These are phyloP conservation scores for Dactylellina drechsleri DNA, from an alignment of 2,329 filamentous ascomycete genomes.

Conservation along the genomic window DNA sequence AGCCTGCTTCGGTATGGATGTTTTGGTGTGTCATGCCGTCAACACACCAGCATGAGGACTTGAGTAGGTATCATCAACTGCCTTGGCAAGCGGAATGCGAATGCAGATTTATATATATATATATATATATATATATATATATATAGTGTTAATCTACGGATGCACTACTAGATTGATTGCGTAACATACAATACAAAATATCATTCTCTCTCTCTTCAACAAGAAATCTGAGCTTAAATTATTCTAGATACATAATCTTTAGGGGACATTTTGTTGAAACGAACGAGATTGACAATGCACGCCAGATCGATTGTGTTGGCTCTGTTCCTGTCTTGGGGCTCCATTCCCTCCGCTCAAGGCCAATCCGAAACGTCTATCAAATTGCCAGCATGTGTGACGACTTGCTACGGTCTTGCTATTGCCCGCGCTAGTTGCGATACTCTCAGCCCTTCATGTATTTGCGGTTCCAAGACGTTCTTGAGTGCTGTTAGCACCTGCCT, in stretches of 20 bases:
- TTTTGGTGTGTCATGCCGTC: background rate
- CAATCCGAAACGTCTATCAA: conserved; percentile 22
- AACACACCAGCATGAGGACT: no score
- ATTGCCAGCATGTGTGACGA: conserved; percentile 41
- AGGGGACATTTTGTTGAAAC: conserved; percentile 24
- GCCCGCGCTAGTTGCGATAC: conserved; percentile 49
- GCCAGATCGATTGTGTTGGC: conserved; percentile 9
- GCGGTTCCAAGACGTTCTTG: conserved; percentile 48
- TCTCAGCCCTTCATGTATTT: conserved; percentile 48
- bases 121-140: conserved; percentile 20
- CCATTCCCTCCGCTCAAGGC: conserved; percentile 24
- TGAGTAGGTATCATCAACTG: background rate
- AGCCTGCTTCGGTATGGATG: conserved; percentile 6
- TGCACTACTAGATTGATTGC: conserved; percentile 5
- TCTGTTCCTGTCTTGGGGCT: conserved; percentile 12
- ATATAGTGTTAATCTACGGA: conserved; percentile 23
- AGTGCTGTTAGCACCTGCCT: conserved; percentile 39
- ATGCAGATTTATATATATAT: conserved; percentile 5
- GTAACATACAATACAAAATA: background rate
- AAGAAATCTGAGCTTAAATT: no score
- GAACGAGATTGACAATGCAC: conserved; percentile 23
- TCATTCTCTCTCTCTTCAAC: no score
- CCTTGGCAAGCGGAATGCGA: background rate
- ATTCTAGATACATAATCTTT: background rate
- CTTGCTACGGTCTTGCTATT: conserved; percentile 43